Evolutionary conservation across 2,329 filamentous ascomycete species (phyloP), one percentile per base, ranked within the genome.

Genomic region (Colletotrichum shisoi): DNA sequence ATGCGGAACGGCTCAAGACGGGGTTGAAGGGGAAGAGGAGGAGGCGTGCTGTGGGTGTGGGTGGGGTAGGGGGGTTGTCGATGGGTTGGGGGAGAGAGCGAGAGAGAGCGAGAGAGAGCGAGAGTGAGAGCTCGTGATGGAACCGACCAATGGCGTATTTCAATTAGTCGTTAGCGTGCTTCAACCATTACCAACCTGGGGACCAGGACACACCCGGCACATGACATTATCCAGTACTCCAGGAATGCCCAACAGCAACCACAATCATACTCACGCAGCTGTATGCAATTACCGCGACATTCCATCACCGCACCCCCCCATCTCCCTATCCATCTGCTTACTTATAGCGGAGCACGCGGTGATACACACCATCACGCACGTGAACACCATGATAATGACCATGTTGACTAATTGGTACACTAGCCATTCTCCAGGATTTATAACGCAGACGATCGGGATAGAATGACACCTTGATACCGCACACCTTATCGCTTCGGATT

Each of bases 141-240:
- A 53, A 42, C 44, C 6, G 46, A 39, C 60, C 64, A 67, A 63
- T 63, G 17, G 53, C n/a, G 48, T 67, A 44, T 64, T 67, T 67
- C 48, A 49, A 45, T 59, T 64, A 67, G 60, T 67, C 60, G 52
- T 59, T n/a, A 31, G 42, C 51, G 56, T 65, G 21, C 17, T n/a
- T 21, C 19, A 46, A 44, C n/a, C 24, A 24, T 13, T 19, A 57
- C 17, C 8, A 7, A 5, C 8, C 19, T 17, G 21, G 34, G 39
- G 53, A n/a, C 12, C 54, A 57, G n/a, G 11, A 15, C 24, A 15
- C 5, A 37, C 8, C 24, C 40, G 39, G 37, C 40, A 15, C 42
- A 37, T 19, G 49, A 39, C 49, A 34, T 9, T 11, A 12, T 46
- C 46, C 27, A 9, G 24, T 24, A 31, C 21, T 56, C 40, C 39